These are phyloP conservation scores for Kluyveromyces nonfermentans DNA, from an alignment of 805 yeast genomes.

Conservation along the genomic window DNA sequence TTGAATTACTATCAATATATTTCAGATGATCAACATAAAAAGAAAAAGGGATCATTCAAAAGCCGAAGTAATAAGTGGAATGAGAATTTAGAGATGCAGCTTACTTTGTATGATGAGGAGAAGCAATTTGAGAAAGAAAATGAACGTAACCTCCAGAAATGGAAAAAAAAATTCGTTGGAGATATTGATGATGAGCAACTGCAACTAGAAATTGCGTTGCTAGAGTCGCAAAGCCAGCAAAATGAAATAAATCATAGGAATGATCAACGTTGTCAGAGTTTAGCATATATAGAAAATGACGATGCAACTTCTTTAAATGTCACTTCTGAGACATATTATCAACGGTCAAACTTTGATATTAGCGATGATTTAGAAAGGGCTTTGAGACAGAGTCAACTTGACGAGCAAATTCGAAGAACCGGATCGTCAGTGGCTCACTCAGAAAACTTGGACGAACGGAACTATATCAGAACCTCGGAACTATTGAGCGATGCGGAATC, in stretches of 20 bases:
- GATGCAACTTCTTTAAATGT: neutral
- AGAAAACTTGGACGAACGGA: constrained; percentile 5
- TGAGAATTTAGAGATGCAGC: constrained; percentile 18
- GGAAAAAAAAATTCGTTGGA: constrained; percentile 23
- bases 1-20: constrained; percentile 24
- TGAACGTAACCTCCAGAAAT: constrained; percentile 11
- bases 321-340: neutral
- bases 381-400: constrained; percentile 14
- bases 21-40: constrained; percentile 9
- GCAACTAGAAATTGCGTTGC: constrained; percentile 25
- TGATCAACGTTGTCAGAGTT: too few relatives aligned
- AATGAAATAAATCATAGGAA: neutral
- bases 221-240: constrained; percentile 21
- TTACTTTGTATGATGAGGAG: constrained; percentile 24
- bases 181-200: constrained; percentile 27
- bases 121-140: constrained; percentile 11
- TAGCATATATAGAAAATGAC: neutral
- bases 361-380: constrained; percentile 15
- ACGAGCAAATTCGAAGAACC: neutral
- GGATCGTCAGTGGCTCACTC: constrained; percentile 3
- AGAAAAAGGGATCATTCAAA: constrained; percentile 4
- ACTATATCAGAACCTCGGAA: neutral
- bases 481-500: constrained; percentile 2
- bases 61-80: constrained; percentile 24
- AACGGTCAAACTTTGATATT: neutral